Evolutionary conservation across 345 rosid genomes (phyloP).

Genomic region (Salix arbutifolia): DNA sequence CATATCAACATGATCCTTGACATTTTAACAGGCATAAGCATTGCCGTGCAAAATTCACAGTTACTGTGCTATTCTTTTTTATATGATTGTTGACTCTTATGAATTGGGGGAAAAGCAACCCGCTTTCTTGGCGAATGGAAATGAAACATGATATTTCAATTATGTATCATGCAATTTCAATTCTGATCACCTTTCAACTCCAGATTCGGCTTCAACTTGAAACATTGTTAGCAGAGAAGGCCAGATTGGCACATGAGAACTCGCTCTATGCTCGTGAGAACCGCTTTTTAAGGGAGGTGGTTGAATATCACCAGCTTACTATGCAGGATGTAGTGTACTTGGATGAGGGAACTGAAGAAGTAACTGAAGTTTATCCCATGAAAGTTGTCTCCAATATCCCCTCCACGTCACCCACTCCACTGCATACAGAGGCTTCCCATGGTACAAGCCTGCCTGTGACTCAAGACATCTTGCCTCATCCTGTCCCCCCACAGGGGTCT

Average conservation of each 20-base stretch:
- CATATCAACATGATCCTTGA: not conserved
- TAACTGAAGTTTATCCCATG: conserved; percentile 41
- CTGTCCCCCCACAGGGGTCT: conserved; percentile 37
- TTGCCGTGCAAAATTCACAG: not conserved
- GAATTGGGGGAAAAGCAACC: not conserved
- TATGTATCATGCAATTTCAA: not conserved
- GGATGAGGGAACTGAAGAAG: conserved; percentile 37
- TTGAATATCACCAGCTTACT: conserved; percentile 35
- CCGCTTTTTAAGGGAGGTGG: conserved; percentile 34
- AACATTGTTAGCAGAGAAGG: conserved; percentile 32
- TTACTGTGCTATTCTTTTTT: not conserved
- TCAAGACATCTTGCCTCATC: conserved; percentile 25
- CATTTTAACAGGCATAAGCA: no score
- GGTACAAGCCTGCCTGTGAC: conserved; percentile 15
- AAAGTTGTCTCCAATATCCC: conserved; percentile 38
- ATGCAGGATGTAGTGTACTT: conserved; percentile 35
- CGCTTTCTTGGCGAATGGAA: not conserved
- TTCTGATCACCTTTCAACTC: conserved; percentile 1
- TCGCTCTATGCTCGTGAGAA: conserved; percentile 34
- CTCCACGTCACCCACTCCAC: conserved; percentile 6
- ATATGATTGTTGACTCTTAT: not conserved
- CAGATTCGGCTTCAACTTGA: conserved; percentile 37
- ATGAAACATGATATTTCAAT: not conserved
- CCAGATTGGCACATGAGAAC: conserved; percentile 33
- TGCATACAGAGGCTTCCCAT: conserved; percentile 15